Evolutionary conservation across 1,284 basidiomycete species (phyloP).

Genomic region (Taiwanofungus camphoratus): DNA sequence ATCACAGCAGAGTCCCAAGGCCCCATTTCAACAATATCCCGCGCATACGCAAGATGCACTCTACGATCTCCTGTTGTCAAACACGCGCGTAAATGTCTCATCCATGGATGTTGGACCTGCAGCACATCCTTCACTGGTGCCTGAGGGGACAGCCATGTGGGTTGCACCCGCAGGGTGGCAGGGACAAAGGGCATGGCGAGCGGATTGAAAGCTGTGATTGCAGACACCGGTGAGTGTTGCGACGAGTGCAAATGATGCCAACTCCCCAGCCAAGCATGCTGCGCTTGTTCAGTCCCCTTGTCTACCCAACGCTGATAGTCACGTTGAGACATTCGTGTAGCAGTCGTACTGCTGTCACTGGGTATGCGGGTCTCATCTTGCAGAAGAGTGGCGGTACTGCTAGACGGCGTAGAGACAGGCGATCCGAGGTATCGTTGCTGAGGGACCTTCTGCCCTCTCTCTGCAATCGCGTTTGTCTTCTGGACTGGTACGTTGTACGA

Average conservation of each 20-base stretch:
- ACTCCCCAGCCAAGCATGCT: constrained; percentile 1
- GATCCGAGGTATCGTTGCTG: too few relatives aligned
- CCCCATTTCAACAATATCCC: constrained; percentile 15
- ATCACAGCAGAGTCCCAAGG: constrained; percentile 15
- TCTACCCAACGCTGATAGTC: too few relatives aligned
- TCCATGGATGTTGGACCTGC: constrained; percentile 16
- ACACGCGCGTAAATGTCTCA: constrained; percentile 14
- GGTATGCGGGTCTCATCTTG: too few relatives aligned
- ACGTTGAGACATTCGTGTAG: too few relatives aligned
- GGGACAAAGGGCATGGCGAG: constrained; percentile 17
- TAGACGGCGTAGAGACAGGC: too few relatives aligned
- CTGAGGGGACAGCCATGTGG: background rate
- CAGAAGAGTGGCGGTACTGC: too few relatives aligned
- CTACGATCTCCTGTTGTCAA: constrained; percentile 5
- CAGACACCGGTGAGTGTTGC: background rate
- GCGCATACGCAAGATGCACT: constrained; percentile 11
- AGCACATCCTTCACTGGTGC: constrained; percentile 4
- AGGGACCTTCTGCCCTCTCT: too few relatives aligned
- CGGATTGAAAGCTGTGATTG: constrained; percentile 8
- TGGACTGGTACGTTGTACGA: too few relatives aligned
- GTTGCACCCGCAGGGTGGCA: constrained; percentile 8
- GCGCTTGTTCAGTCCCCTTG: constrained; percentile 6
- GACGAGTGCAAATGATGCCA: too few relatives aligned
- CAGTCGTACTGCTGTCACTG: too few relatives aligned
- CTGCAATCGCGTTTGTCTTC: too few relatives aligned